Percentiles rank a stretch among this genome's conserved stretches.
phyloP scores from a whole-genome alignment of 2,329 filamentous ascomycete genomes.

The Trichocomaceae sp. region DNA sequence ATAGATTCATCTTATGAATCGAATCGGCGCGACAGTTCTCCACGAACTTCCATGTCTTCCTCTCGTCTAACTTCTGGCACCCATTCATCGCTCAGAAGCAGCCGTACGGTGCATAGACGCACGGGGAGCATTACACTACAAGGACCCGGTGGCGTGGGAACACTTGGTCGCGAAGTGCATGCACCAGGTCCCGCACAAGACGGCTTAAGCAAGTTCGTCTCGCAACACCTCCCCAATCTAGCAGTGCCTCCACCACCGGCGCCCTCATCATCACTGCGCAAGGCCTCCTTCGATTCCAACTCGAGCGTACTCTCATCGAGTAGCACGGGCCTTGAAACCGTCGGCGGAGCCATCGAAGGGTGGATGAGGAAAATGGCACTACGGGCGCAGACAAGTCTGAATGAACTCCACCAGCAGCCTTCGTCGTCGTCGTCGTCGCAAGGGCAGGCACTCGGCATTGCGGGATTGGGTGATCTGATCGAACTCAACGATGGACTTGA shows the following conservation, averaged over 20 bases:
- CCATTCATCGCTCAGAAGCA: conserved; percentile 4
- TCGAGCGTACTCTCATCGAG: conserved; percentile 29
- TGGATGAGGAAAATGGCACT: conserved; percentile 79
- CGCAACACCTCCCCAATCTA: conserved; percentile 72
- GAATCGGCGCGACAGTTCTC: conserved; percentile 15
- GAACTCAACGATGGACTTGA: conserved; percentile 36
- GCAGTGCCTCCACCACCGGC: conserved; percentile 60
- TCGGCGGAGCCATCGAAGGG: conserved; percentile 79
- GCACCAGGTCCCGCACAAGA: conserved; percentile 70
- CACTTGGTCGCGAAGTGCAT: conserved; percentile 54
- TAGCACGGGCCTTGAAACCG: conserved; percentile 61
- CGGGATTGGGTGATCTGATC: conserved; percentile 37
- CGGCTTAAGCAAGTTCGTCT: conserved; percentile 74
- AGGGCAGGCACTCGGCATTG: conserved; percentile 22
- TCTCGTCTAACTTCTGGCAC: conserved; percentile 2
- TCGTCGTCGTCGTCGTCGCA: conserved; percentile 20
- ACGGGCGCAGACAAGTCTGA: conserved; percentile 35
- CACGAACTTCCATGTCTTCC: background rate
- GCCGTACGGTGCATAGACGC: conserved; percentile 34
- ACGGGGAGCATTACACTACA: conserved; percentile 56
- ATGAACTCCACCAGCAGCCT: conserved; percentile 31
- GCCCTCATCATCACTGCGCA: conserved; percentile 54
- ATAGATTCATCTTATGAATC: conserved; percentile 18
- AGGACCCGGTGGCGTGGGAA: conserved; percentile 82
- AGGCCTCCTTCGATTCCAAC: conserved; percentile 30